These are phyloP conservation scores for Pseudozyma flocculosa DNA, from an alignment of 1,284 basidiomycete species.

Conservation along the genomic window DNA sequence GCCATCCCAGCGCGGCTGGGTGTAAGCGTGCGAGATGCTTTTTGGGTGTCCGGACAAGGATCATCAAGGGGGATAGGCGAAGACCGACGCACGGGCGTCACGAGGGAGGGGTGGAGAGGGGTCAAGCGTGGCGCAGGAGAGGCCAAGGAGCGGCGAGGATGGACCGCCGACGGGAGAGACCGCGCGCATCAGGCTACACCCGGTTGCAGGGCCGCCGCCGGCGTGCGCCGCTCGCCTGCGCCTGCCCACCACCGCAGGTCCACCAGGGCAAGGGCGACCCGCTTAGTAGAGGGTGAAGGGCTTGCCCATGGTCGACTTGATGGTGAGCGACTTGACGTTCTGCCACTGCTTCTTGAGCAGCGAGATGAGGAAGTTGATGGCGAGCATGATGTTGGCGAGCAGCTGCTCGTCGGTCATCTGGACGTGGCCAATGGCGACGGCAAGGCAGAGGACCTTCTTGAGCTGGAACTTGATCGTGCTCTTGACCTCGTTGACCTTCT, in stretches of 20 bases:
- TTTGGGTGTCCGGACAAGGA: conserved; percentile 24
- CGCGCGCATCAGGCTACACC: too few relatives aligned
- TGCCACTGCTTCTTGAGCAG: conserved; percentile 99
- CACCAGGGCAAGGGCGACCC: conserved; percentile 10
- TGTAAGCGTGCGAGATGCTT: conserved; percentile 50
- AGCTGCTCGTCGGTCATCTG: conserved; percentile 98
- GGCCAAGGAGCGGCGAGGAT: too few relatives aligned
- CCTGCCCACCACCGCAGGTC: too few relatives aligned
- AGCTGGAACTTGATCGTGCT: conserved; percentile 75
- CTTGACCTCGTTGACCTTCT: conserved; percentile 93
- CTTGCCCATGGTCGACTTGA: conserved; percentile 99
- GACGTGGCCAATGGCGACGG: conserved; percentile 96
- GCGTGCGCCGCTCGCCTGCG: too few relatives aligned
- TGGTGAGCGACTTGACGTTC: conserved; percentile 97
- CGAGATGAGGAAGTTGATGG: conserved; percentile 99
- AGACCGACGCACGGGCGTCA: too few relatives aligned
- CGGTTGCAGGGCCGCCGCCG: too few relatives aligned
- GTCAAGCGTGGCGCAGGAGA: too few relatives aligned
- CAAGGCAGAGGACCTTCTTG: conserved; percentile 99
- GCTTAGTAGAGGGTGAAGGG: conserved; percentile 86
- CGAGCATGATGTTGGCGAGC: conserved; percentile 91
- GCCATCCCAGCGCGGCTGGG: conserved; percentile 20
- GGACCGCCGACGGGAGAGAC: too few relatives aligned
- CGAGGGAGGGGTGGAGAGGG: too few relatives aligned
- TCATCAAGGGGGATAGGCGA: conserved; percentile 5